Evolutionary conservation across 768 basidiomycete genomes (phyloP), one percentile per base, ranked within the genome.

Genomic region (Rhodosporidiobolus odoratus): DNA sequence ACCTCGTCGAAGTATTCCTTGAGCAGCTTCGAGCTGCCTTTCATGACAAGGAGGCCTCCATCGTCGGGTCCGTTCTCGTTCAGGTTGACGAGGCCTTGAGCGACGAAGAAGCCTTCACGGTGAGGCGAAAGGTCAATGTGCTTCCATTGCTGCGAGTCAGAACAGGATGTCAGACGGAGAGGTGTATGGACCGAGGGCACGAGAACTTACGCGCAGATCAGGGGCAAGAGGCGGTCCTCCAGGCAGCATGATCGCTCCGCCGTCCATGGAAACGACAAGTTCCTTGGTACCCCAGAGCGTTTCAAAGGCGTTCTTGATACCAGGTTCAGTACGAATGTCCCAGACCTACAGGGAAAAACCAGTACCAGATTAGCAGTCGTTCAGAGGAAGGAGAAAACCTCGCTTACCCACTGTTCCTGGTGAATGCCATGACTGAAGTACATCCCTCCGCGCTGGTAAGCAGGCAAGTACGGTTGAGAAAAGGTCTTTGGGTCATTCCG

Each of bases 31-130:
- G 77, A 73, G 10, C 78, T 78, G 12, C 79, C 79, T 45, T 77
- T 71, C 67, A 82, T 79, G 58, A 82, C 78, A 75, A 80, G 78
- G 3, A 82, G 74, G 16, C 81, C 81, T 34, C 81, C 81, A 54
- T 82, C 81, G 47, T 79, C 69, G 4, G 78, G 78, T 15, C 80
- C 81, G 71, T 79, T 80, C 2, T 66, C 68, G 56, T 71, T 71
- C 17, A 77, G 57, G 64, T 77, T 77, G 59, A 71, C 67, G 50
- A 77, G 69, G 7, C 74, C 74, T 50, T 65, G 69, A 2, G 69
- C 60, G 35, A 57, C 50, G 48, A 62, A 58, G 65, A 66, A 66
- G 9, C 69, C 69, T 17, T 61, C 56, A 40, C 69, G 60, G 3
- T 38, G 56, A 1, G 69, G 69, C 19, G 52, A 62, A 23, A 66